phyloP scores from a whole-genome alignment of 371 early-diverging fungal species.

The Syncephalis plumigaleata region DNA sequence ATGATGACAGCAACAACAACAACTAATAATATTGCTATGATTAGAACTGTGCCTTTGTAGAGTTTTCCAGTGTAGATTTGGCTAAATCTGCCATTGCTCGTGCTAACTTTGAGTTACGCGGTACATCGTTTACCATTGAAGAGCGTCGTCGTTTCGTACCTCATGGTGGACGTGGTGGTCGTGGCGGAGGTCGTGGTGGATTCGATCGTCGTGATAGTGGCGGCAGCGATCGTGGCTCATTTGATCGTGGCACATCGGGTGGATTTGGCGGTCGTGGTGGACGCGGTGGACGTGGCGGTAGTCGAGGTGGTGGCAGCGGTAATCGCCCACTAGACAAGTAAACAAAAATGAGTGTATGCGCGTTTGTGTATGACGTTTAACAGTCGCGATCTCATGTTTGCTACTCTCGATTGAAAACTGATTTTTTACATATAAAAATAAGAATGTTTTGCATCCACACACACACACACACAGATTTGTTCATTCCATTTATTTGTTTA shows the following conservation, averaged over 20 bases:
- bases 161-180: constrained; percentile 4
- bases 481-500: too few relatives aligned
- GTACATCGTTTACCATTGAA: constrained; percentile 21
- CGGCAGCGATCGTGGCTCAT: constrained; percentile 1
- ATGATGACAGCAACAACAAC: constrained; percentile 6
- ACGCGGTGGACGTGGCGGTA: constrained; percentile 7
- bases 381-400: too few relatives aligned
- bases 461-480: too few relatives aligned
- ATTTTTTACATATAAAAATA: too few relatives aligned
- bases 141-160: constrained; percentile 17
- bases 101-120: constrained; percentile 17
- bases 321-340: constrained; percentile 7
- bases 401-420: too few relatives aligned
- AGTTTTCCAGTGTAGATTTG: constrained; percentile 25
- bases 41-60: constrained; percentile 33
- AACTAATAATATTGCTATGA: too few relatives aligned
- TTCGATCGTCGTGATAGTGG: constrained; percentile 4
- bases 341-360: too few relatives aligned
- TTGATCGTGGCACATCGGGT: constrained; percentile 7
- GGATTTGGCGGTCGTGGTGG: constrained; percentile 5
- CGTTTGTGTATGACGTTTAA: too few relatives aligned
- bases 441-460: background rate
- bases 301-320: constrained; percentile 5
- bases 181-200: constrained; percentile 6
- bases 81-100: constrained; percentile 23